A percentile compares a stretch with the other conserved stretches of the same genome.
Evolutionary conservation across 169 alveolate genomes (phyloP).

Genomic region (Plasmodium fragile): DNA sequence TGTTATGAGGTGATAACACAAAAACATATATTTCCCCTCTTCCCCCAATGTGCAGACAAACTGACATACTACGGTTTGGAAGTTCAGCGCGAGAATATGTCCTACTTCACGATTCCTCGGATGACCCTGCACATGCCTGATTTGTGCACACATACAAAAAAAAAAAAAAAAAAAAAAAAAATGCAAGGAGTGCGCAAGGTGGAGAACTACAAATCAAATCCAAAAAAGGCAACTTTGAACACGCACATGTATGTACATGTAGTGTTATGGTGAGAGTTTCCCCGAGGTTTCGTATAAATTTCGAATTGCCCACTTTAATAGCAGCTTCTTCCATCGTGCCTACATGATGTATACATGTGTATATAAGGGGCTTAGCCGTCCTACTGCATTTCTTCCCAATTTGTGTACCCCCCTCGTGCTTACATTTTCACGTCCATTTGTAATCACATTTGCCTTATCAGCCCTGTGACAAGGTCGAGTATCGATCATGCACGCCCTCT

Average conservation of each 20-base stretch:
- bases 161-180: not conserved
- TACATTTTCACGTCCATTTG: not conserved
- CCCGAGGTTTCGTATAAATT: not conserved
- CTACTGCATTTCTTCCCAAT: not conserved
- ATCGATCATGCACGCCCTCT: not conserved
- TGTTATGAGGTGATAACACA: not conserved
- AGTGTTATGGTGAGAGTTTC: not conserved
- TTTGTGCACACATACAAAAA: conserved; percentile 28
- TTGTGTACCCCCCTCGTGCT: not conserved
- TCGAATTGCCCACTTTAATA: not conserved
- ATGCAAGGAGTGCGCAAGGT: not conserved
- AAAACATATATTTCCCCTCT: not conserved
- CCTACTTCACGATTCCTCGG: conserved; percentile 31
- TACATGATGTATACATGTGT: not conserved
- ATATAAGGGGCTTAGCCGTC: not conserved
- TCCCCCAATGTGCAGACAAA: conserved; percentile 8
- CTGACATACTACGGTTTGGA: conserved; percentile 58
- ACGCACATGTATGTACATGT: not conserved
- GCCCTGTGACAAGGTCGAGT: not conserved
- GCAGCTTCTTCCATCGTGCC: not conserved
- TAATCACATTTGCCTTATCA: not conserved
- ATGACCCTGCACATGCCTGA: not conserved
- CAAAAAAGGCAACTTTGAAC: not conserved
- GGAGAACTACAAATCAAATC: not conserved
- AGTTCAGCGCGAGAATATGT: conserved; percentile 56